phyloP scores from a whole-genome alignment of 2,329 filamentous ascomycete genomes.

The Aspergillus alliaceus region DNA sequence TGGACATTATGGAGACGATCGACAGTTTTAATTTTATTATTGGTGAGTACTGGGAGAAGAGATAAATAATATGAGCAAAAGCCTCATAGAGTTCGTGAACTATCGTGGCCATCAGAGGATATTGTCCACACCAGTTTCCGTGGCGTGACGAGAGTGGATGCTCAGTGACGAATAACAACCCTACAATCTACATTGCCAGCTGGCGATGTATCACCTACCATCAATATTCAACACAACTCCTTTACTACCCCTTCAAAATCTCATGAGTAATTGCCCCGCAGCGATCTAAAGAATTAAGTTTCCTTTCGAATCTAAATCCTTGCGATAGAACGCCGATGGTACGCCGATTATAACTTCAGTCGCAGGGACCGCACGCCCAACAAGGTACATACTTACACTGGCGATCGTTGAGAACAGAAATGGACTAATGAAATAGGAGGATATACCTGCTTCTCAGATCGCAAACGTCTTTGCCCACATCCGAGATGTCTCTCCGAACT shows the following conservation, averaged over 20 bases:
- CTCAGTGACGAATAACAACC: background rate
- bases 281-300: background rate
- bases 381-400: background rate
- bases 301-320: background rate
- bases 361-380: too few species aligned
- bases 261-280: background rate
- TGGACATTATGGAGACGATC: background rate
- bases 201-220: background rate
- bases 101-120: background rate
- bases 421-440: background rate
- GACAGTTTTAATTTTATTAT: background rate
- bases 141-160: slow-evolving; percentile 1
- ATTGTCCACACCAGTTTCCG: background rate
- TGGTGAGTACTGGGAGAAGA: background rate
- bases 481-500: background rate
- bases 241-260: background rate
- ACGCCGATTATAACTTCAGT: background rate
- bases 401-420: background rate
- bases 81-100: background rate
- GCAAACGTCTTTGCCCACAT: background rate
- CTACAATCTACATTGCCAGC: background rate
- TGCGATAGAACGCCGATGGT: background rate
- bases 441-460: background rate
- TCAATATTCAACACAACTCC: background rate
- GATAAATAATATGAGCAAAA: background rate